Percentiles rank a stretch among this genome's conserved stretches.
These are phyloP conservation scores for Lactarius hatsudake DNA, from an alignment of 768 basidiomycete genomes.

Conservation along the genomic window DNA sequence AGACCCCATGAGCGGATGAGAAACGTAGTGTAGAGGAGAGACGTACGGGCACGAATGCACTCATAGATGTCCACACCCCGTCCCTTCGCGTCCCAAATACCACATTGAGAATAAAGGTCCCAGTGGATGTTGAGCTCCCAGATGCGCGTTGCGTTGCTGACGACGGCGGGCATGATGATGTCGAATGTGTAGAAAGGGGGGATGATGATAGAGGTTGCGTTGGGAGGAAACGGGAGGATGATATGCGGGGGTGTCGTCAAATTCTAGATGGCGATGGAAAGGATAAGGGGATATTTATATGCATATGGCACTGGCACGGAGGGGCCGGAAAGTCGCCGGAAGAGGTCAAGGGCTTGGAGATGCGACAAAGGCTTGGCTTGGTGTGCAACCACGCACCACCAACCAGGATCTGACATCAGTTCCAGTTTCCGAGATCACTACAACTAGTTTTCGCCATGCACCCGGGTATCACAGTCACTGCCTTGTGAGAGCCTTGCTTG, in stretches of 20 bases:
- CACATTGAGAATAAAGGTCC: slow-evolving; percentile 64
- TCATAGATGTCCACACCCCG: slow-evolving; percentile 76
- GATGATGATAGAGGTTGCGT: slow-evolving; percentile 1
- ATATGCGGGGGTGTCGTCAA: slow-evolving; percentile 10
- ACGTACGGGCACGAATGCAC: slow-evolving; percentile 66
- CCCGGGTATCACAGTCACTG: slow-evolving; percentile 3
- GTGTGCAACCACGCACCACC: neutral
- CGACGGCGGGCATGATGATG: slow-evolving; percentile 42
- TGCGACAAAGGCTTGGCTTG: slow-evolving; percentile 7
- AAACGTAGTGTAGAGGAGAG: slow-evolving; percentile 4
- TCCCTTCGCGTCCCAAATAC: slow-evolving; percentile 64
- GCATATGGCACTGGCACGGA: slow-evolving; percentile 18
- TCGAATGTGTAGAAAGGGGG: slow-evolving; percentile 9
- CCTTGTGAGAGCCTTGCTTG: neutral
- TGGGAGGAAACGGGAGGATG: slow-evolving; percentile 13
- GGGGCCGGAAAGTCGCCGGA: slow-evolving; percentile 22
- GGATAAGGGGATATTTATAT: slow-evolving; percentile 25
- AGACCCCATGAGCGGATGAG: slow-evolving; percentile 13
- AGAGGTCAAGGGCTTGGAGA: slow-evolving; percentile 14
- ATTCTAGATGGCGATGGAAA: slow-evolving; percentile 11
- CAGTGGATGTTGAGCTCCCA: slow-evolving; percentile 71
- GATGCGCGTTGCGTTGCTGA: slow-evolving; percentile 63
- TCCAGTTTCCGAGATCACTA: neutral
- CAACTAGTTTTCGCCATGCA: slow-evolving; percentile 6
- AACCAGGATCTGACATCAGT: slow-evolving; percentile 23